Evolutionary conservation across 306 rosid genomes (phyloP), one percentile per base, ranked within the genome.

Genomic region (Castanea sativa): DNA sequence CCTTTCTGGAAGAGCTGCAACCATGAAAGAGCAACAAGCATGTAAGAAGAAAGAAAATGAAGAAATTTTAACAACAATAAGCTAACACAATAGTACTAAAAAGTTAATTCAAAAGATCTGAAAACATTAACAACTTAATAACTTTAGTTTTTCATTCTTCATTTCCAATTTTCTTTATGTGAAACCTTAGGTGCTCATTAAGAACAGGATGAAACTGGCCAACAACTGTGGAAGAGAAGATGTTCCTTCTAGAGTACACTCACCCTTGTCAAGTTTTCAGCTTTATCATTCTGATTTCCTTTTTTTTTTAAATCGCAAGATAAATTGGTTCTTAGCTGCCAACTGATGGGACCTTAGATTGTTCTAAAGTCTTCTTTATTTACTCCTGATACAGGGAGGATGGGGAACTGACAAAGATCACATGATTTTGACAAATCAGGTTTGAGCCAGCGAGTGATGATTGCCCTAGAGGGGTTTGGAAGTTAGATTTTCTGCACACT

Each of bases 1-100:
- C 97, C 99, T 84, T 91, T 89, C 80, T 75, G 88, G 80, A 73
- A 91, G 59, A 95, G 95, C 99, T 92, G 91, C 41, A 49, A 73
- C 68, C 76, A 68, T 56, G 55, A 73, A 83, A 71, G 69, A 75
- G 55, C 57, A 80, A 63, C 55, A 55, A 63, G 77, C 59, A 68
- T 58, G 68, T 57, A 49, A 41, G 15, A 61, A 19, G 6, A 19
- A 67, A 33, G 27, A 2, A 33, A 67, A 32, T 15, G 14, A 35
- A 10, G 1, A 35, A 33, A 33, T 16, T 33, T 67, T 67, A 67
- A 30, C 13, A 16, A 33, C 14, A 67, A 33, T 3, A 67, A 33
- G 71, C 51, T 67, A 19, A 67, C 49, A 35, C 27, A 2, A 12
- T 18, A 1, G 14, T 33, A 33, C 51, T 8, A 19, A 9, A 14